These are phyloP conservation scores for Candida nonsorbophila DNA, from an alignment of 805 yeast species.

Conservation along the genomic window DNA sequence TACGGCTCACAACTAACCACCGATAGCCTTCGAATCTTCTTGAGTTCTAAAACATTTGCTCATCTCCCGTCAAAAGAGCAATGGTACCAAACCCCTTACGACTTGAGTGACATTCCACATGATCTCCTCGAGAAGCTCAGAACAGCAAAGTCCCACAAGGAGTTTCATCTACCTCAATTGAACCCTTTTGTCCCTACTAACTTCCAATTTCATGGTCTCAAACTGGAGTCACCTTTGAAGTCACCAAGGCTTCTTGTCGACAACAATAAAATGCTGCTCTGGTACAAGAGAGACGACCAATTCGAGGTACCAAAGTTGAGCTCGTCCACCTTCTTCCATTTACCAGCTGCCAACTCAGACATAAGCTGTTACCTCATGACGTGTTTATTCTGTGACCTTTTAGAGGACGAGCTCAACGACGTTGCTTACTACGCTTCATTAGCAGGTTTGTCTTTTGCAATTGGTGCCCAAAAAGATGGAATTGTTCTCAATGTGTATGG, in stretches of 20 bases:
- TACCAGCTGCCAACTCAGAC: slow-evolving; percentile 59
- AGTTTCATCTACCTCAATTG: slow-evolving; percentile 59
- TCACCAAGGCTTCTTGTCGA: slow-evolving; percentile 61
- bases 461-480: slow-evolving; percentile 65
- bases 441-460: slow-evolving; percentile 64
- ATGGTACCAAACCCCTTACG: slow-evolving; percentile 90
- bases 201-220: slow-evolving; percentile 51
- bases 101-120: slow-evolving; percentile 38
- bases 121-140: slow-evolving; percentile 29
- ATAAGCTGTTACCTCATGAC: slow-evolving; percentile 55
- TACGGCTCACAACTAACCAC: slow-evolving; percentile 47
- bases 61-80: slow-evolving; percentile 49
- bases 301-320: slow-evolving; percentile 85
- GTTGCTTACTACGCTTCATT: slow-evolving; percentile 77
- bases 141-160: slow-evolving; percentile 17
- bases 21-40: slow-evolving; percentile 53
- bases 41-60: slow-evolving; percentile 50
- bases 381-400: slow-evolving; percentile 59
- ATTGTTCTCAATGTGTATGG: slow-evolving; percentile 66
- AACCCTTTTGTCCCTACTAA: slow-evolving; percentile 81
- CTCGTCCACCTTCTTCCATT: slow-evolving; percentile 56
- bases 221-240: slow-evolving; percentile 29
- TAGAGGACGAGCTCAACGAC: slow-evolving; percentile 73
- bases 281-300: slow-evolving; percentile 89
- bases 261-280: slow-evolving; percentile 50